Conservation (phyloP, 192 early-diverging fungal genomes). For the Gonapodya prolifera region DNA sequence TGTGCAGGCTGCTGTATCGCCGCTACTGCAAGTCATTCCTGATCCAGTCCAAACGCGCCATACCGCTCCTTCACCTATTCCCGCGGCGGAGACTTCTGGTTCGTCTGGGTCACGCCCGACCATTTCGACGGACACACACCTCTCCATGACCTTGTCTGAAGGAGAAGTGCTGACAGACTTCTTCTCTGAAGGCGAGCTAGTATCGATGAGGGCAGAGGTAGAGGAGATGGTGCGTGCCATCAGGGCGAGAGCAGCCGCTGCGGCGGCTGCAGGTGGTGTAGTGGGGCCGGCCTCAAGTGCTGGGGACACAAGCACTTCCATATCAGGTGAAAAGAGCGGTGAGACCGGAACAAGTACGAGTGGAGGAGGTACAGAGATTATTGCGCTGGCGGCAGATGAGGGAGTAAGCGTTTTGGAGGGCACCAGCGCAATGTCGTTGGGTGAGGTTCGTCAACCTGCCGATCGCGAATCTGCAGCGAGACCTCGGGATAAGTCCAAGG, state of each 20-base stretch:
- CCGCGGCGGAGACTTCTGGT: neutral
- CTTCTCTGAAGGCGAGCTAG: neutral
- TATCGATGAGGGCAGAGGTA: neutral
- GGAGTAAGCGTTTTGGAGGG: neutral
- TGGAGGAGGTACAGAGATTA: neutral
- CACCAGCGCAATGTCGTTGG: neutral
- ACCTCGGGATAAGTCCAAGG: neutral
- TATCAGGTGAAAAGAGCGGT: neutral
- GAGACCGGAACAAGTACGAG: neutral
- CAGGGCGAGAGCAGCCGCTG: neutral
- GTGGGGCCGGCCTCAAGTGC: neutral
- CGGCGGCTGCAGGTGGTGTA: neutral
- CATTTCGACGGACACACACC: neutral
- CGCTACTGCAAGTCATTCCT: neutral
- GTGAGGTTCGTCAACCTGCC: neutral
- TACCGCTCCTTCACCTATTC: neutral
- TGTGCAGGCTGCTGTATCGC: neutral
- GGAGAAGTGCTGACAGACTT: neutral
- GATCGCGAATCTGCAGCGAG: neutral
- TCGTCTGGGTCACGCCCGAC: neutral
- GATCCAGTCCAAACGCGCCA: neutral
- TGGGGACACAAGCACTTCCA: neutral
- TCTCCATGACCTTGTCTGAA: neutral
- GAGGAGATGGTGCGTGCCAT: neutral
- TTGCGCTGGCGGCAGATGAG: neutral